These are phyloP conservation scores for Orbilia javanica DNA, from an alignment of 2,329 filamentous ascomycete species.

Conservation along the genomic window DNA sequence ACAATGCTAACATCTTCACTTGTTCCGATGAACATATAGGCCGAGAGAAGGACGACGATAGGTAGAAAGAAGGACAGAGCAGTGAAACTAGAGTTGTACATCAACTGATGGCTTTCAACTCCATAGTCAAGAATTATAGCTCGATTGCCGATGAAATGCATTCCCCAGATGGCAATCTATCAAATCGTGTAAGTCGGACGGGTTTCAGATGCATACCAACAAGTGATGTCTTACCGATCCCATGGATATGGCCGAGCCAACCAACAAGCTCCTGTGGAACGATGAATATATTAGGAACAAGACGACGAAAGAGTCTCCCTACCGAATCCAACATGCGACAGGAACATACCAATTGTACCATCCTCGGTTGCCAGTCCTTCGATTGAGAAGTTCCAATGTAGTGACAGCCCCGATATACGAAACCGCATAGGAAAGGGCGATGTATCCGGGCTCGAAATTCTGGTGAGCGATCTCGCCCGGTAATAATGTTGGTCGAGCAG, in stretches of 20 bases:
- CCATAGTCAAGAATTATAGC: conserved; percentile 79
- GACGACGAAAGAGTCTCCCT: not conserved
- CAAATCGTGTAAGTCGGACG: conserved; percentile 23
- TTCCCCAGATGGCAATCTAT: conserved; percentile 69
- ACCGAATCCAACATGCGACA: conserved; percentile 59
- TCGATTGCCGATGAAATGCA: conserved; percentile 87
- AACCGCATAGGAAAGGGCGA: conserved; percentile 76
- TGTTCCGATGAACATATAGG: conserved; percentile 77
- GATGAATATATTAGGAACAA: conserved; percentile 29
- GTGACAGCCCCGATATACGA: conserved; percentile 82
- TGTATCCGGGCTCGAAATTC: conserved; percentile 70
- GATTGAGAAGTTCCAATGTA: conserved; percentile 83
- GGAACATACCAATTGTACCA: conserved; percentile 75
- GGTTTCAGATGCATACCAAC: conserved; percentile 54
- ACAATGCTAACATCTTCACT: conserved; percentile 72
- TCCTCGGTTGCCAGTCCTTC: conserved; percentile 77
- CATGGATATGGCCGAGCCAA: conserved; percentile 77
- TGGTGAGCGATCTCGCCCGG: conserved; percentile 56
- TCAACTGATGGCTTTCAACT: conserved; percentile 74
- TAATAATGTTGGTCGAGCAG: conserved; percentile 22
- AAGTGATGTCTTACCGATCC: conserved; percentile 80
- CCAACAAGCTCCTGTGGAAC: conserved; percentile 71
- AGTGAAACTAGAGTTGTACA: conserved; percentile 79
- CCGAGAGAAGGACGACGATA: conserved; percentile 78
- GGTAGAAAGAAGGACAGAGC: conserved; percentile 84